A percentile compares a stretch with the other conserved stretches of the same genome.
Conservation (phyloP, 805 yeast genomes). For the Hanseniaspora lindneri region DNA sequence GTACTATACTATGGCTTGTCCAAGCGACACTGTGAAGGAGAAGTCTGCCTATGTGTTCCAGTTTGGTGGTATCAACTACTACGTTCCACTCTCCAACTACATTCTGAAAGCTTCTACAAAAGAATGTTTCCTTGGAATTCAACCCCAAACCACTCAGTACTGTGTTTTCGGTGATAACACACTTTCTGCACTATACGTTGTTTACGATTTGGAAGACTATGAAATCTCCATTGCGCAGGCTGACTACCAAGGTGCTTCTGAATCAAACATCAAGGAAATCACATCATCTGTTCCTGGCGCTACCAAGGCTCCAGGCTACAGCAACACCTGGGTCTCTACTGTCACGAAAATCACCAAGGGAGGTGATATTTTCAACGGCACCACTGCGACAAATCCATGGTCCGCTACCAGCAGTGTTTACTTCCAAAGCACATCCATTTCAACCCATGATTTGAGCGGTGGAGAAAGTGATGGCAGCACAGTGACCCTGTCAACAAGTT, state of each 20-base stretch:
- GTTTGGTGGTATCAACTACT: conserved; percentile 49
- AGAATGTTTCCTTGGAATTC: conserved; percentile 39
- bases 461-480: conserved; percentile 1
- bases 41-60: conserved; percentile 30
- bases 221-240: conserved; percentile 36
- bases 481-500: neutral
- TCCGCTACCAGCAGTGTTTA: conserved; percentile 10
- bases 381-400: conserved; percentile 13
- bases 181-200: conserved; percentile 39
- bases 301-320: conserved; percentile 32
- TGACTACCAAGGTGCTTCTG: conserved; percentile 24
- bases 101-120: conserved; percentile 19
- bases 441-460: neutral
- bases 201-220: conserved; percentile 37
- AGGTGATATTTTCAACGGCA: conserved; percentile 24
- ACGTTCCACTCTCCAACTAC: conserved; percentile 36
- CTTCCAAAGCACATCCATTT: conserved; percentile 12
- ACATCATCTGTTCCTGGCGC: conserved; percentile 39
- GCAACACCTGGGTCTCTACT: conserved; percentile 28
- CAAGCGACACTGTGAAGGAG: conserved; percentile 22
- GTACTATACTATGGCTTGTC: conserved; percentile 36
- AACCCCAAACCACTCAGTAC: conserved; percentile 18
- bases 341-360: conserved; percentile 17
- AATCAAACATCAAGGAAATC: conserved; percentile 38
- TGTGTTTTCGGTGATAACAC: conserved; percentile 40